These are phyloP conservation scores for Pseudovirgaria hyperparasitica DNA, from an alignment of 2,329 filamentous ascomycete species.

Conservation along the genomic window DNA sequence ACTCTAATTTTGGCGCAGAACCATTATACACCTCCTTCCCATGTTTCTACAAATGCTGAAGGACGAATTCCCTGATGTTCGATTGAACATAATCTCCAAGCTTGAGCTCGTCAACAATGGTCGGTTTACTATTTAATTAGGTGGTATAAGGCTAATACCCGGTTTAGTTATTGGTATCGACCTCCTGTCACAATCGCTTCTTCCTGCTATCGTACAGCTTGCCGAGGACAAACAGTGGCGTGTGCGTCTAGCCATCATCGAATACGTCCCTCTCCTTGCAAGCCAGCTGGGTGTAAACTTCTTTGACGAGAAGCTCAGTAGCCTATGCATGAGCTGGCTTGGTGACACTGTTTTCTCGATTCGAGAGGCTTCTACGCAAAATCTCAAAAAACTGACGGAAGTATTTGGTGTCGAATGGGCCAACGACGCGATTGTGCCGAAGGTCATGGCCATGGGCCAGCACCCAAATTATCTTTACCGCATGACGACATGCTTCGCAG, in stretches of 20 bases:
- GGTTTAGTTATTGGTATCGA: conserved; percentile 86
- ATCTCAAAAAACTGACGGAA: conserved; percentile 95
- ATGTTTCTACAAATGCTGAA: conserved; percentile 99
- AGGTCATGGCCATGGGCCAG: conserved; percentile 96
- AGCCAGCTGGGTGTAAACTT: conserved; percentile 94
- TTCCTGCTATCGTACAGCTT: conserved; percentile 92
- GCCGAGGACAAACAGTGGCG: conserved; percentile 99
- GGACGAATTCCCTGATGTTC: conserved; percentile 96
- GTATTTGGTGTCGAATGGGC: conserved; percentile 98
- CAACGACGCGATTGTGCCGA: conserved; percentile 91
- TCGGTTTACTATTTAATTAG: conserved; percentile 26
- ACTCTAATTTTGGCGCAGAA: conserved; percentile 41
- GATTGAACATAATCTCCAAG: conserved; percentile 99
- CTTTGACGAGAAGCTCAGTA: conserved; percentile 94
- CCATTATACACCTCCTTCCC: conserved; percentile 87
- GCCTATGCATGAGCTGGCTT: conserved; percentile 95
- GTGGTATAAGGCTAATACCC: conserved; percentile 7
- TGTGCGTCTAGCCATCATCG: conserved; percentile 93
- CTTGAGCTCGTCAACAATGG: conserved; percentile 95
- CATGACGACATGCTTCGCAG: conserved; percentile 99
- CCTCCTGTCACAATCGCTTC: conserved; percentile 84
- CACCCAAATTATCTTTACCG: conserved; percentile 98
- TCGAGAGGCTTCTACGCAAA: conserved; percentile 90
- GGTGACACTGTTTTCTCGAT: conserved; percentile 99
- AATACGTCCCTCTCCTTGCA: conserved; percentile 94